Conservation (phyloP, 495 filamentous ascomycete genomes). For the Xylaria telfairii region DNA sequence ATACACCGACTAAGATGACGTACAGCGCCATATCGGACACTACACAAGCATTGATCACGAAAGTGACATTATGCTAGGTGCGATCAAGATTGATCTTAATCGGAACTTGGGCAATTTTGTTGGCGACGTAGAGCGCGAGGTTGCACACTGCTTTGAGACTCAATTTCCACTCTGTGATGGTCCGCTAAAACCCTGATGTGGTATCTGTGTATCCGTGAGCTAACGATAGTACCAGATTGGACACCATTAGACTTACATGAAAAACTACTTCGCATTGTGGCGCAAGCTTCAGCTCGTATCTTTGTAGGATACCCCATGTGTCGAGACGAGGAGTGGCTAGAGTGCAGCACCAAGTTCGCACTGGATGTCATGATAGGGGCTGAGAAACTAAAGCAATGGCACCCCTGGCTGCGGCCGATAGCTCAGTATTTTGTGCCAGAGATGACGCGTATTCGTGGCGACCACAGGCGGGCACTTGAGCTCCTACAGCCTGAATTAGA, state of each 20-base stretch:
- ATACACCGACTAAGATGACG: constrained; percentile 38
- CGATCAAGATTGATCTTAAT: constrained; percentile 52
- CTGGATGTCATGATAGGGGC: constrained; percentile 46
- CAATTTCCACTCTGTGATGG: constrained; percentile 47
- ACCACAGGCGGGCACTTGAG: constrained; percentile 35
- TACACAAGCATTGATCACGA: constrained; percentile 46
- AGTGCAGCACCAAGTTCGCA: constrained; percentile 59
- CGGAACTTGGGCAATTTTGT: constrained; percentile 50
- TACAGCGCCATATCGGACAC: constrained; percentile 48
- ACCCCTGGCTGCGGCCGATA: constrained; percentile 36
- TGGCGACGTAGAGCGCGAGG: constrained; percentile 47
- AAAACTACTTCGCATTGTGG: constrained; percentile 51
- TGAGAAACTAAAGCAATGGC: constrained; percentile 40
- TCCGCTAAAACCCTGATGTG: constrained; percentile 28
- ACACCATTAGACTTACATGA: constrained; percentile 43
- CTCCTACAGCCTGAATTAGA: constrained; percentile 35
- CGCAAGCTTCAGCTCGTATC: constrained; percentile 57
- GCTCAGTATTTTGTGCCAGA: constrained; percentile 42
- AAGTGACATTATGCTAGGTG: constrained; percentile 43
- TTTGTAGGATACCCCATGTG: constrained; percentile 60
- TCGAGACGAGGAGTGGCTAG: constrained; percentile 61
- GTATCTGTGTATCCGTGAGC: constrained; percentile 5
- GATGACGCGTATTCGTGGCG: constrained; percentile 36
- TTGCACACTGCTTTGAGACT: constrained; percentile 45
- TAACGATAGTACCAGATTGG: constrained; percentile 41